Evolutionary conservation across 768 basidiomycete species (phyloP).

Genomic region (Mycena olivaceomarginata): DNA sequence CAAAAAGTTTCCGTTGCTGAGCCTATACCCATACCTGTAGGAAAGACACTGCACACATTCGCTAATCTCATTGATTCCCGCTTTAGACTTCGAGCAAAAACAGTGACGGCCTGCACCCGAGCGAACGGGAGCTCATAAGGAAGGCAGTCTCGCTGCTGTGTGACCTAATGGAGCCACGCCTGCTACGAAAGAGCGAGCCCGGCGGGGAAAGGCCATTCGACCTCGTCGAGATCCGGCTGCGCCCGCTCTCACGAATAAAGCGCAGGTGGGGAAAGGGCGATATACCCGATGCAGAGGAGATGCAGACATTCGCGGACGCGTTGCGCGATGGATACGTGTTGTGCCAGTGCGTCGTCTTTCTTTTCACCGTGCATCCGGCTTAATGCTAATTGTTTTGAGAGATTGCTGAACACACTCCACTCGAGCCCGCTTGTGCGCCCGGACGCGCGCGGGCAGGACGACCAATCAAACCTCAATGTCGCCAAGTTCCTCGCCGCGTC

Average conservation of each 20-base stretch:
- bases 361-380: background rate
- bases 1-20: background rate
- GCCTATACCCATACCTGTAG: constrained; percentile 7
- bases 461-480: constrained; percentile 64
- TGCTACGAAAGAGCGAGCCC: constrained; percentile 46
- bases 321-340: constrained; percentile 78
- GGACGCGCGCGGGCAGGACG: constrained; percentile 69
- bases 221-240: constrained; percentile 45
- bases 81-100: background rate
- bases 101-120: background rate
- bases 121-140: constrained; percentile 38
- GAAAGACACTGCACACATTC: background rate
- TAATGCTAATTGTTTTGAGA: constrained; percentile 46
- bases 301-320: constrained; percentile 68
- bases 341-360: constrained; percentile 69
- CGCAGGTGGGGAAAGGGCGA: constrained; percentile 39
- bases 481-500: constrained; percentile 73
- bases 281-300: constrained; percentile 37
- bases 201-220: constrained; percentile 48
- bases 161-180: constrained; percentile 46
- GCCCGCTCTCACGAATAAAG: constrained; percentile 37
- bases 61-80: background rate
- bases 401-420: constrained; percentile 75
- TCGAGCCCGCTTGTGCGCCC: constrained; percentile 65
- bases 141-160: constrained; percentile 44